Conservation (phyloP, 805 yeast genomes). For the Lipomyces yamanashiensis region DNA sequence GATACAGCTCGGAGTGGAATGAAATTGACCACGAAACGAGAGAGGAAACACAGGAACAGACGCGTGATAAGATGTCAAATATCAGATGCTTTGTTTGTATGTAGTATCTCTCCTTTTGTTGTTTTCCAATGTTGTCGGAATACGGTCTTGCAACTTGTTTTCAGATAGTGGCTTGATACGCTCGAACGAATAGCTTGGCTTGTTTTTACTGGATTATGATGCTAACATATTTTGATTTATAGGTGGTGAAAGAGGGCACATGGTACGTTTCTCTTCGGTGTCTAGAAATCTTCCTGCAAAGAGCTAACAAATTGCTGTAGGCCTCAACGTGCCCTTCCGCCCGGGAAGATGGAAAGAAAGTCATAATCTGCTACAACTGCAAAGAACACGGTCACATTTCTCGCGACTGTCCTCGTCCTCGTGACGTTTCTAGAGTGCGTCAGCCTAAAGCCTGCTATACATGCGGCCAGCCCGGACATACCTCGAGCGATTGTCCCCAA, state of each 20-base stretch:
- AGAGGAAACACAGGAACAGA: not conserved
- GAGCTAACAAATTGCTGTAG: not conserved
- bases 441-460: not conserved
- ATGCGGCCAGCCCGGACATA: conserved; percentile 8
- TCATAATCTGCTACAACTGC: conserved; percentile 6
- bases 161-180: too few species aligned
- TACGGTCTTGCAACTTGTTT: not conserved
- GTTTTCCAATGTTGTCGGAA: not conserved
- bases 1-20: too few species aligned
- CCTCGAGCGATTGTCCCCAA: not conserved
- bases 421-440: not conserved
- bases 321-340: not conserved
- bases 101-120: not conserved
- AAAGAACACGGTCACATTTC: conserved; percentile 4
- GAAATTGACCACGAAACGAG: too few species aligned
- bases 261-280: not conserved
- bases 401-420: conserved; percentile 4
- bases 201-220: too few species aligned
- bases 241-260: conserved; percentile 9
- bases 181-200: too few species aligned
- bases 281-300: too few species aligned
- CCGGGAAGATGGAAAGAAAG: not conserved
- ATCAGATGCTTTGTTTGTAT: conserved; percentile 1
- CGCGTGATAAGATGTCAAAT: not conserved
- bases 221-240: not conserved